Conservation (phyloP, 1,284 basidiomycete genomes). For the Hypsizygus ulmarius region DNA sequence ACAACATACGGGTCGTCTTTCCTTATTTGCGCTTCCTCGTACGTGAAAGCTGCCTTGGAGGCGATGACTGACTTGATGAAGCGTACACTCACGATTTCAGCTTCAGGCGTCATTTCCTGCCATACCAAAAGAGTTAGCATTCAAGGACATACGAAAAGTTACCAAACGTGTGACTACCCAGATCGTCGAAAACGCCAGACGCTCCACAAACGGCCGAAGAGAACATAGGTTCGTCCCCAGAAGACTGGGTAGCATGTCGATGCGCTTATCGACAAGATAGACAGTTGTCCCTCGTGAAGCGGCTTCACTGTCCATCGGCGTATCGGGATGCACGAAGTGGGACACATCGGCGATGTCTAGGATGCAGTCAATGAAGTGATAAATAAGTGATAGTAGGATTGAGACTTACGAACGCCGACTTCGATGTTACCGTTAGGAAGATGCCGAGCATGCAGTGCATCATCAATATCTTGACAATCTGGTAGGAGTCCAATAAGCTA, state of each 20-base stretch:
- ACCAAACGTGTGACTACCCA: conserved; percentile 69
- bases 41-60: conserved; percentile 96
- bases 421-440: conserved; percentile 96
- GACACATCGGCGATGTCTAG: conserved; percentile 98
- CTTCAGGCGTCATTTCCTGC: conserved; percentile 83
- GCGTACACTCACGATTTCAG: conserved; percentile 86
- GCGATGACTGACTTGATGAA: conserved; percentile 98
- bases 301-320: conserved; percentile 96
- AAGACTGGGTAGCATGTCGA: conserved; percentile 96
- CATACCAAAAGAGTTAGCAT: conserved; percentile 7
- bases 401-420: conserved; percentile 90
- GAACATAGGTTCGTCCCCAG: conserved; percentile 98
- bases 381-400: neutral
- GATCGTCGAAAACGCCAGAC: conserved; percentile 93
- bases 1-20: conserved; percentile 84
- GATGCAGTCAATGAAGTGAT: neutral
- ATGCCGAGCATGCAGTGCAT: conserved; percentile 91
- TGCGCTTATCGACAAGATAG: conserved; percentile 97
- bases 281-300: conserved; percentile 96
- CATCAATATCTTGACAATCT: conserved; percentile 99
- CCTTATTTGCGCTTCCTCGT: conserved; percentile 92
- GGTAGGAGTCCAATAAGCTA: neutral
- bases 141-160: neutral
- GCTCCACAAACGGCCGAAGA: conserved; percentile 89
- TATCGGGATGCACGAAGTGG: conserved; percentile 92